phyloP scores from a whole-genome alignment of 495 filamentous ascomycete species.

The Oidiodendron maius region DNA sequence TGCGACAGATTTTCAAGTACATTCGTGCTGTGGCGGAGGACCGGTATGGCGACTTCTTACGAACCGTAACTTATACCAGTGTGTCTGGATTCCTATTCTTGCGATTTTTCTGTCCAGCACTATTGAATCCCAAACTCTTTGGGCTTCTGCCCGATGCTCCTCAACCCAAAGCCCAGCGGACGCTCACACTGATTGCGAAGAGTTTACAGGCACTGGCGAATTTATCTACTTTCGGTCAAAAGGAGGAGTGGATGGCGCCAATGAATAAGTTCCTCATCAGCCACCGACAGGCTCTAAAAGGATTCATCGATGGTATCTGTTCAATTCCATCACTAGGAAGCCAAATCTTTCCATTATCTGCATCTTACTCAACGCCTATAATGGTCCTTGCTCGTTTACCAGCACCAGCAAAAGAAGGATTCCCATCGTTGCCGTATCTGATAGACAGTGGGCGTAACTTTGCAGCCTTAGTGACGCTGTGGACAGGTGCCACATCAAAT shows the following conservation, averaged over 20 bases:
- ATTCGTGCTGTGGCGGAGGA: slow-evolving; percentile 93
- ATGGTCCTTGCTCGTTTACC: slow-evolving; percentile 84
- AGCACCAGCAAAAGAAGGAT: slow-evolving; percentile 80
- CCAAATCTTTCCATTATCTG: slow-evolving; percentile 55
- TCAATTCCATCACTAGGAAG: slow-evolving; percentile 67
- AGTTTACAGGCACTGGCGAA: slow-evolving; percentile 93
- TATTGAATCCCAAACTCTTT: slow-evolving; percentile 95
- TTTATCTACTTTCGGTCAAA: slow-evolving; percentile 86
- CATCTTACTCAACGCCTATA: slow-evolving; percentile 88
- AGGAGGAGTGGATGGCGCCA: slow-evolving; percentile 98
- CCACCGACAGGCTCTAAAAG: slow-evolving; percentile 71
- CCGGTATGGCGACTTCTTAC: slow-evolving; percentile 90
- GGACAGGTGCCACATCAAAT: slow-evolving; percentile 57
- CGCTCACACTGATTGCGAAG: slow-evolving; percentile 90
- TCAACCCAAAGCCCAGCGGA: slow-evolving; percentile 78
- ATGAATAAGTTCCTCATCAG: slow-evolving; percentile 77
- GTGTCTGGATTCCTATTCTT: slow-evolving; percentile 96
- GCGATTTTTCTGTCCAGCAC: slow-evolving; percentile 92
- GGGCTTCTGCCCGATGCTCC: slow-evolving; percentile 85
- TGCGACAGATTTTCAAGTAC: slow-evolving; percentile 84
- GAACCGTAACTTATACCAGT: slow-evolving; percentile 90
- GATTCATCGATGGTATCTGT: slow-evolving; percentile 83
- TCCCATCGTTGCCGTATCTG: slow-evolving; percentile 89
- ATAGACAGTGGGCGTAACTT: slow-evolving; percentile 88
- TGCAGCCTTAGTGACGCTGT: slow-evolving; percentile 81